Percentiles rank a stretch among this genome's conserved stretches.
Conservation (phyloP, 2,329 filamentous ascomycete species). For the Phialophora chinensis region DNA sequence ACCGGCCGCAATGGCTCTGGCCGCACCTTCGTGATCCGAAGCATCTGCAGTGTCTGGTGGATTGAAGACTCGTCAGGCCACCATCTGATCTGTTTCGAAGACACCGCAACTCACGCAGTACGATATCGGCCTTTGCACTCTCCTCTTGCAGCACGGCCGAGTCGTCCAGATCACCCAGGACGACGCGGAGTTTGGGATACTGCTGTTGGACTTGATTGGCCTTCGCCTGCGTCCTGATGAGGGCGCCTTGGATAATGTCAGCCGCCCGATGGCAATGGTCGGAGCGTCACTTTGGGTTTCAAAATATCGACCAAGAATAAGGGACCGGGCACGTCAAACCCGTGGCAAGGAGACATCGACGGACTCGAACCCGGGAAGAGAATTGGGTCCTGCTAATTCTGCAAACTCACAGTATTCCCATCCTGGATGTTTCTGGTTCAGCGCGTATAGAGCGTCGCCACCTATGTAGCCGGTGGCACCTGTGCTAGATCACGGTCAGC, state of each 20-base stretch:
- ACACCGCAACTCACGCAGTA: slow-evolving; percentile 48
- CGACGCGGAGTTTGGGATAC: slow-evolving; percentile 50
- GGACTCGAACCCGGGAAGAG: background rate
- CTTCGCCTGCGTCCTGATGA: slow-evolving; percentile 53
- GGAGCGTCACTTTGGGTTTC: too few species aligned
- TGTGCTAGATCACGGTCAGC: slow-evolving; percentile 44
- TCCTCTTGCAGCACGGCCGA: slow-evolving; percentile 48
- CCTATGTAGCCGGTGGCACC: slow-evolving; percentile 61
- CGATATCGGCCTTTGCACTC: slow-evolving; percentile 54
- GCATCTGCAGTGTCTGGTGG: slow-evolving; percentile 40
- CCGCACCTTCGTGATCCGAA: slow-evolving; percentile 51
- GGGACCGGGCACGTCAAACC: too few species aligned
- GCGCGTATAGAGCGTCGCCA: slow-evolving; percentile 55
- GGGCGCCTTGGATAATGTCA: slow-evolving; percentile 31
- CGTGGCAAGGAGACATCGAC: background rate
- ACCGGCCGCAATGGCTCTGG: slow-evolving; percentile 50
- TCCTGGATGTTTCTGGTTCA: slow-evolving; percentile 53
- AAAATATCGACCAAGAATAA: too few species aligned
- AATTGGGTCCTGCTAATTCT: background rate
- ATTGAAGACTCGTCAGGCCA: slow-evolving; percentile 2
- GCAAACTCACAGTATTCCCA: slow-evolving; percentile 48
- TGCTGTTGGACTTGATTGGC: slow-evolving; percentile 47
- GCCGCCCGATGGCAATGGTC: background rate
- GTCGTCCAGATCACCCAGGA: slow-evolving; percentile 52
- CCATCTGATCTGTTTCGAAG: background rate